Evolutionary conservation across 768 basidiomycete species (phyloP).

Genomic region (Phanerochaete carnosa): DNA sequence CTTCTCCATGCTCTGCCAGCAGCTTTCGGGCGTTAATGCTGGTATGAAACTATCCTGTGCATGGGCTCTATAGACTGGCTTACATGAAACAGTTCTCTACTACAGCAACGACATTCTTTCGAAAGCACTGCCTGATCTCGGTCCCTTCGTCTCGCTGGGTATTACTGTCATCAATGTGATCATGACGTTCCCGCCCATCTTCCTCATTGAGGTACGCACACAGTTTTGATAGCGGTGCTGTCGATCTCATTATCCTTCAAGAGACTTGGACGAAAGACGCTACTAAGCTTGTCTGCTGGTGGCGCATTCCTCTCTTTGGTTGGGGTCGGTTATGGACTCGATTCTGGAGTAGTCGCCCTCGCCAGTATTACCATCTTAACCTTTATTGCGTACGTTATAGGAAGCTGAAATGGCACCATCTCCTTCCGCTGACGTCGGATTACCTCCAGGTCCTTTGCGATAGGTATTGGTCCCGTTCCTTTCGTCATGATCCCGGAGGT

Average conservation of each 20-base stretch:
- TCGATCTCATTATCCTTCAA: conserved; percentile 26
- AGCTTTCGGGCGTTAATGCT: conserved; percentile 84
- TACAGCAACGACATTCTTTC: conserved; percentile 89
- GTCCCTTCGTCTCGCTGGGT: conserved; percentile 78
- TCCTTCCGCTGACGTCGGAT: neutral
- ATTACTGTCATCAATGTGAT: conserved; percentile 82
- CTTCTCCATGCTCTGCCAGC: conserved; percentile 74
- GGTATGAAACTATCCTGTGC: conserved; percentile 30
- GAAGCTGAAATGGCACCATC: neutral
- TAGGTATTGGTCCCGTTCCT: conserved; percentile 89
- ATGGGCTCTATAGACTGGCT: neutral
- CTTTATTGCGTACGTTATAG: conserved; percentile 69
- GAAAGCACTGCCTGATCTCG: conserved; percentile 72
- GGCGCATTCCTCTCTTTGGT: conserved; percentile 67
- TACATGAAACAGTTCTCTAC: conserved; percentile 61
- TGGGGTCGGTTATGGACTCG: conserved; percentile 67
- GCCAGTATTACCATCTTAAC: conserved; percentile 72
- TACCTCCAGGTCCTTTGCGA: conserved; percentile 69
- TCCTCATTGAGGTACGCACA: conserved; percentile 75
- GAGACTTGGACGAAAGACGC: conserved; percentile 69
- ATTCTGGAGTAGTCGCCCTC: conserved; percentile 53
- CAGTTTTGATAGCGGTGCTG: neutral
- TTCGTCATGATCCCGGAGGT: conserved; percentile 93
- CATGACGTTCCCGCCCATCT: conserved; percentile 83
- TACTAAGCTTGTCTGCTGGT: conserved; percentile 63